Base-by-base conservation (phyloP, 2,329 filamentous ascomycete species). In the Ceratocystis colombiana region DNA sequence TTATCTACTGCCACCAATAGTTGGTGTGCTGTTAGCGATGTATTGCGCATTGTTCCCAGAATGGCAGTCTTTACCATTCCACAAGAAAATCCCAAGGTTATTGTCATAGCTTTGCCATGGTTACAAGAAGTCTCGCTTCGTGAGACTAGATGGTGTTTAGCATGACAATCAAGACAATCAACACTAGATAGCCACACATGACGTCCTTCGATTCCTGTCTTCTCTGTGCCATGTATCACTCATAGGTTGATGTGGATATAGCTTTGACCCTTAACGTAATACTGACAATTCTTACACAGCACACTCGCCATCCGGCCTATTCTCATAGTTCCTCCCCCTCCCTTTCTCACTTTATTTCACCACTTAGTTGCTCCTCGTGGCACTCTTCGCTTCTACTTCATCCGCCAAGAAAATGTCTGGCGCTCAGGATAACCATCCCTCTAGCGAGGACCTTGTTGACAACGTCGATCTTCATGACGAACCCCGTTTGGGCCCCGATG, bases 401-500 rank as follows among this genome's bases (percentile, higher is more conserved):
- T 66, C 50, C 46, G 45, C 66, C 65, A 62, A 65, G 66, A 72
- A 76, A 69, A 89, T 89, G 87, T 86, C 86, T 73, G 74, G 79
- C 68, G 74, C 80, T 71, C 86, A 88, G 74, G 83, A 87, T 69
- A 73, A 74, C 68, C 76, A 81, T 66, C 73, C 82, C 70, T 72
- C 81, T 72, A 85, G 83, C 72, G 85, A 85, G 71, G 82, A 82
- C 73, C 83, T 85, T 67, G 77, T 88, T 75, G 84, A 88, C 71
- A 84, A 85, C 71, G 25, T 64, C 45, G 85, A 86, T 75, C 75
- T 89, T 70, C 81, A 82, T 64, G 87, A 88, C 67, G 80, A 83
- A 70, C 74, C 76, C 57, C 81, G 83, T 69, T 79, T 88, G 65
- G 86, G 85, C 61, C 84, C 85, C 62, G 88, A 94, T 71, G 88